phyloP scores from a whole-genome alignment of 2,329 filamentous ascomycete species.

The Penicillium sp. region DNA sequence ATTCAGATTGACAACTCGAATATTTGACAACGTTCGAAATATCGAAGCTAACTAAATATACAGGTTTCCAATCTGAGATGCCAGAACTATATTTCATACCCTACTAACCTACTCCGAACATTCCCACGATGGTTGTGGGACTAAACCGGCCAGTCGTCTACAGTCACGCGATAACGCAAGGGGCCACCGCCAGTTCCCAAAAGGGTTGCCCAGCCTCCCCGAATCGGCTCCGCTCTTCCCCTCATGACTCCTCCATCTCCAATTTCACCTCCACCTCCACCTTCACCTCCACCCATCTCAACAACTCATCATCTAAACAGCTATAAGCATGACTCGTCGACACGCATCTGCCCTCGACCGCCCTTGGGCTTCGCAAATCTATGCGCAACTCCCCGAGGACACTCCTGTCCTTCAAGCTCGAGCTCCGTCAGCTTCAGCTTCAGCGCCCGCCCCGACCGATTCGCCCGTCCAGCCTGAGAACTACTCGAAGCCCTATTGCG shows the following conservation, averaged over 20 bases:
- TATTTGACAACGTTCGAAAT: neutral
- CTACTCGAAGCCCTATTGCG: conserved; percentile 82
- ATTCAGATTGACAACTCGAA: neutral
- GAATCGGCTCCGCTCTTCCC: conserved; percentile 18
- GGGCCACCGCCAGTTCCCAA: neutral
- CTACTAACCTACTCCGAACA: too few relatives aligned
- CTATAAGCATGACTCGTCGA: conserved; percentile 38
- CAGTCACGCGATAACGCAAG: conserved; percentile 21
- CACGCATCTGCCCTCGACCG: conserved; percentile 31
- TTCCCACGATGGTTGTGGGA: too few relatives aligned
- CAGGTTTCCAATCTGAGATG: too few relatives aligned
- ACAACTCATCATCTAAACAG: neutral
- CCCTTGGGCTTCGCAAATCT: conserved; percentile 36
- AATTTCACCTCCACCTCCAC: neutral
- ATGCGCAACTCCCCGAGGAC: conserved; percentile 32
- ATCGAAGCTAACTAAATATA: too few relatives aligned
- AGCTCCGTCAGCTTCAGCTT: conserved; percentile 9
- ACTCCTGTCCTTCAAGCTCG: conserved; percentile 10
- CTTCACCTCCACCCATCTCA: neutral
- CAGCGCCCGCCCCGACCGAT: conserved; percentile 6
- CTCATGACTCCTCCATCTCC: conserved; percentile 13
- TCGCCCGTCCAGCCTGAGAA: conserved; percentile 52
- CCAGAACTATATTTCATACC: too few relatives aligned
- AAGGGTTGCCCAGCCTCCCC: conserved; percentile 19
- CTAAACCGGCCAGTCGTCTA: neutral